These are phyloP conservation scores for Vitis vinifera DNA, from an alignment of 164 flowering plant species.

Conservation along the genomic window ASM3070453v1 NC_081810.1:7029501-7030000, in stretches of 20 bases:
- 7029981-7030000: slow-evolving; percentile 86
- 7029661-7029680: slow-evolving; percentile 77
- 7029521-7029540: slow-evolving; percentile 81
- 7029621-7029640: slow-evolving; percentile 57
- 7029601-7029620: slow-evolving; percentile 66
- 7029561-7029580: slow-evolving; percentile 77
- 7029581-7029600: slow-evolving; percentile 51
- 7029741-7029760: slow-evolving; percentile 70
- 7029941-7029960: slow-evolving; percentile 80
- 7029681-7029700: slow-evolving; percentile 82
- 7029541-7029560: slow-evolving; percentile 49
- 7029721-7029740: slow-evolving; percentile 92
- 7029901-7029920: slow-evolving; percentile 62
- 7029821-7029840: slow-evolving; percentile 93
- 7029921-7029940: slow-evolving; percentile 29
- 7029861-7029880: slow-evolving; percentile 95
- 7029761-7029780: slow-evolving; percentile 93
- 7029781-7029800: slow-evolving; percentile 89
- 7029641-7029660: slow-evolving; percentile 65
- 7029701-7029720: slow-evolving; percentile 77
- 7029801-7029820: slow-evolving; percentile 88
- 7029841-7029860: slow-evolving; percentile 87
- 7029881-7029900: slow-evolving; percentile 69
- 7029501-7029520: slow-evolving; percentile 68
- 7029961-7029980: slow-evolving; percentile 75